Base-by-base conservation (phyloP, 805 yeast species). In the Spathaspora girioi region DNA sequence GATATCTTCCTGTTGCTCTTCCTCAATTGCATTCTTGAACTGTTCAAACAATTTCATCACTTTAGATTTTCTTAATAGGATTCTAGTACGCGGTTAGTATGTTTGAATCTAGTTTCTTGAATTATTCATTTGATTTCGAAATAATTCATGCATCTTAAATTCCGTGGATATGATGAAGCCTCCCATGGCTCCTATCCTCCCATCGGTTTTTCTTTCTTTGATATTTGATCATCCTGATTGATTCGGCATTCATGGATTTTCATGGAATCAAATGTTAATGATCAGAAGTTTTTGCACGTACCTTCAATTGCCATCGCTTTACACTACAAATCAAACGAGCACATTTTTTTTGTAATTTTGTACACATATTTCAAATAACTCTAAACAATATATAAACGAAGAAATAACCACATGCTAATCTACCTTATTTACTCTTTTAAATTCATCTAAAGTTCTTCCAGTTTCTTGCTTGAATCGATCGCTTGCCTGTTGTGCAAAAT, bases 1-100 rank as follows among this genome's bases (percentile, higher is more conserved):
- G 18, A 67, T 53, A 50, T 75, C 79, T 12, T 70, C 63, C 49
- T 61, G 55, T 56, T 71, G 76, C 50, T 75, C 79, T 20, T 68
- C 48, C 20, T 64, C 60, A 11, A 75, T 63, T 8, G 78, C 78
- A 53, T 63, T 57, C 41, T 53, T 59, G 49, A 61, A 57, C 26
- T 49, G 46, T 15, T 56, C 61, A 19, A 55, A 57, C 29, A 63
- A 58, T 29, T 48, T 46, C 48, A 45, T 45, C 19, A 11, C 32
- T 8, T 2, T n/a, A 7, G n/a, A 2, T 3, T 12, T 15, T 14
- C 38, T 32, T 32, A 2, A n/a, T 8, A 20, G 4, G 8, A 6
- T 40, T 41, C 15, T 27, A 5, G 32, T 32, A 18, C 29, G 47
- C 40, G 5, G 32, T 42, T 42, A 42, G 45, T 17, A 23, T 48